Evolutionary conservation across 257 asterid genomes (phyloP).

Genomic region (Cynanchum wilfordii): DNA sequence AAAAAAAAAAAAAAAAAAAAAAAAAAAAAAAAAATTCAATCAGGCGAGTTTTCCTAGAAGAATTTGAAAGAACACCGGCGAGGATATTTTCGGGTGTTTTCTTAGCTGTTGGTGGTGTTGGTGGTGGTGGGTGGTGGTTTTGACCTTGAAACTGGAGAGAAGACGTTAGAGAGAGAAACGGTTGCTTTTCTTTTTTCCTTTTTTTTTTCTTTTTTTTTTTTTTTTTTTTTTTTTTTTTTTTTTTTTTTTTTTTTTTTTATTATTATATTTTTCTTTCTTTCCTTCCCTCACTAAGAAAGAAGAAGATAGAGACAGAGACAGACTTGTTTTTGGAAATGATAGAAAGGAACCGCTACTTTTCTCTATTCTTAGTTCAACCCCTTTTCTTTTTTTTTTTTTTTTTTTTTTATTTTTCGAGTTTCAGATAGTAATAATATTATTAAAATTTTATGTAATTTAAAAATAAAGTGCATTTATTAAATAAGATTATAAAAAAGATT

Average conservation of each 20-base stretch:
- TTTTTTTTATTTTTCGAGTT: not conserved
- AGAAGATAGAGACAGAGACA: conserved; percentile 7
- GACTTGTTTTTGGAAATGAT: not conserved
- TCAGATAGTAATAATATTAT: too few species aligned
- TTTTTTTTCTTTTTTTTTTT: not conserved
- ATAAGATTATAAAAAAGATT: too few species aligned
- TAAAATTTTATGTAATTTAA: too few species aligned
- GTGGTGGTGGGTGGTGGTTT: conserved; percentile 26
- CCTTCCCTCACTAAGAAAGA: conserved; percentile 1
- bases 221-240: not conserved
- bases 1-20: not conserved
- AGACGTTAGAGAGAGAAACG: conserved; percentile 23
- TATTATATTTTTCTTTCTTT: not conserved
- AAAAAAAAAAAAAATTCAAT: not conserved
- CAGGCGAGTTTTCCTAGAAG: not conserved
- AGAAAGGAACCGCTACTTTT: conserved; percentile 1
- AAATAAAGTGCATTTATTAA: too few species aligned
- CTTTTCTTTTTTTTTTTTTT: not conserved
- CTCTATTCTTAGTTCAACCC: conserved; percentile 8
- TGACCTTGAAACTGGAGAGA: conserved; percentile 28
- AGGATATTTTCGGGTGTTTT: conserved; percentile 9
- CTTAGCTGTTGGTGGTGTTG: not conserved
- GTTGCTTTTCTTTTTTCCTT: conserved; percentile 13
- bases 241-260: not conserved
- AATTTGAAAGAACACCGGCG: conserved; percentile 19